Evolutionary conservation across 345 rosid genomes (phyloP).

Genomic region (Corchorus capsularis): DNA sequence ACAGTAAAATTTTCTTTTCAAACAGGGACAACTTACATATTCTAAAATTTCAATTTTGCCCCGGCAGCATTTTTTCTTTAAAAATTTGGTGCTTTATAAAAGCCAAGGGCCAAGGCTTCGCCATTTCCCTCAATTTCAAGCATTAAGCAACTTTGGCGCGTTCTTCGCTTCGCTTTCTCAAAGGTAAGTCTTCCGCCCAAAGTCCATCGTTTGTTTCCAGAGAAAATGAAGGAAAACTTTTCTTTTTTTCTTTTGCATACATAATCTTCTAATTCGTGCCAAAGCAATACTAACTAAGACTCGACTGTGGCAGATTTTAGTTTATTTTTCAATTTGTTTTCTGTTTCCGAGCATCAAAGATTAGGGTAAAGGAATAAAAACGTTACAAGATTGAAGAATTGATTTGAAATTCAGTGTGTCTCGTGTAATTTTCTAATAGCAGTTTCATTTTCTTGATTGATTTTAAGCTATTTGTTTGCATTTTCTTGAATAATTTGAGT

Average conservation of each 20-base stretch:
- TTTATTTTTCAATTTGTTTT: background rate
- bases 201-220: background rate
- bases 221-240: background rate
- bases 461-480: background rate
- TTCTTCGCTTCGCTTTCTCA: slow-evolving; percentile 3
- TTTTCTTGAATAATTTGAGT: background rate
- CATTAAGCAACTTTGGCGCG: slow-evolving; percentile 10
- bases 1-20: too few relatives aligned
- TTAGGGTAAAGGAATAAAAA: background rate
- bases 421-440: background rate
- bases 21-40: too few relatives aligned
- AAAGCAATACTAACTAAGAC: too few relatives aligned
- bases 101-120: background rate
- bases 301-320: background rate
- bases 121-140: slow-evolving; percentile 11
- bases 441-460: background rate
- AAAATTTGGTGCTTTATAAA: background rate
- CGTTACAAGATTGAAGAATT: background rate
- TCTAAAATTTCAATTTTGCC: background rate
- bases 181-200: background rate
- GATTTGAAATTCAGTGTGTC: background rate
- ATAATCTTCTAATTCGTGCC: too few relatives aligned
- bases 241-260: background rate
- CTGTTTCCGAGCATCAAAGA: background rate
- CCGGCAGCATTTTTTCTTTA: background rate